Conservation (phyloP, 2,329 filamentous ascomycete species). For the Geosmithia flava region DNA sequence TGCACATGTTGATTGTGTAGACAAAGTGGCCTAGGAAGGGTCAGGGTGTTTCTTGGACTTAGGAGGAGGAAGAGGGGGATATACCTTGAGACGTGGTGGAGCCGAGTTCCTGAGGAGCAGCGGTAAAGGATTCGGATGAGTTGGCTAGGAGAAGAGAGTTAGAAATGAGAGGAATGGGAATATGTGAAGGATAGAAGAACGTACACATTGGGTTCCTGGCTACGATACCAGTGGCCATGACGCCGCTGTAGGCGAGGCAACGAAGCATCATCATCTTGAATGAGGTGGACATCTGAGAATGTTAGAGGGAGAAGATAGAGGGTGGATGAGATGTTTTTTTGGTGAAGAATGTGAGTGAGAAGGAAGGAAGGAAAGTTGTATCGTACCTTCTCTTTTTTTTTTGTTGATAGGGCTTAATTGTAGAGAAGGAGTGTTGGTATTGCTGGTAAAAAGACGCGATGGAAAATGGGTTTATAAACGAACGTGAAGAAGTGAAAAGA, state of each 20-base stretch:
- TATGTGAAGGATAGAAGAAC: not conserved
- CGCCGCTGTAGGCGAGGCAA: conserved; percentile 10
- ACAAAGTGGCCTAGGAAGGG: conserved; percentile 7
- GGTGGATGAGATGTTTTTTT: too few relatives aligned
- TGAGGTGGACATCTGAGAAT: conserved; percentile 2
- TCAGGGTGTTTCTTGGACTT: not conserved
- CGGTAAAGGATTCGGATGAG: conserved; percentile 15
- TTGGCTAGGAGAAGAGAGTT: conserved; percentile 7
- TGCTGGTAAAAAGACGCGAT: too few relatives aligned
- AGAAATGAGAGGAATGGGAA: not conserved
- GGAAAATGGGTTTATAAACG: too few relatives aligned
- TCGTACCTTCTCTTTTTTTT: too few relatives aligned
- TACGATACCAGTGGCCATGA: conserved; percentile 7
- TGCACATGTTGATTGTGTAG: conserved; percentile 23
- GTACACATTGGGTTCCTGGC: conserved; percentile 10
- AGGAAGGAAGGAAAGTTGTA: too few relatives aligned
- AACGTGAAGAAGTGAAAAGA: too few relatives aligned
- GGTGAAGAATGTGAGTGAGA: too few relatives aligned
- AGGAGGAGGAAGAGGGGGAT: not conserved
- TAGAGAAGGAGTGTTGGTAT: too few relatives aligned
- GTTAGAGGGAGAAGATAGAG: too few relatives aligned
- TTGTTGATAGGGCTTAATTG: too few relatives aligned
- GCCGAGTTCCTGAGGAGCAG: conserved; percentile 17
- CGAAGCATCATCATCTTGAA: conserved; percentile 12
- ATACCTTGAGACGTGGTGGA: conserved; percentile 18